Evolutionary conservation across 208 protist species (phyloP).

Genomic region (Trichomonas vaginalis): DNA sequence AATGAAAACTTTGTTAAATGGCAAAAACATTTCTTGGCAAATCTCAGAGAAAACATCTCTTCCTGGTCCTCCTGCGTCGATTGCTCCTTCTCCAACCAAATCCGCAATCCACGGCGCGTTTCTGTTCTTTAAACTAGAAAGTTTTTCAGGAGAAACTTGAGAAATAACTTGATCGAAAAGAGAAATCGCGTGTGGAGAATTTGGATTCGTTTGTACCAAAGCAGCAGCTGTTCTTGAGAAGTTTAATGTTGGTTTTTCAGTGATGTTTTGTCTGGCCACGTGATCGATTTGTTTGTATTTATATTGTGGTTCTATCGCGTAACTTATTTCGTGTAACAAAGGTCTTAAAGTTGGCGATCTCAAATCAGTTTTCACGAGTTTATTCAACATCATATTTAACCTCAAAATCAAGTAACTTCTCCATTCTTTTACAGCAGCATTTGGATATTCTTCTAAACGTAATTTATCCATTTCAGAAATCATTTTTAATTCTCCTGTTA

Average conservation of each 20-base stretch:
- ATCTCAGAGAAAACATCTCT: background rate
- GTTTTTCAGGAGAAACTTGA: background rate
- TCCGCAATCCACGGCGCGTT: background rate
- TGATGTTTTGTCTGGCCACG: background rate
- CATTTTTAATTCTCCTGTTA: background rate
- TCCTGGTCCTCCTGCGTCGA: background rate
- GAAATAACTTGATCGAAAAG: background rate
- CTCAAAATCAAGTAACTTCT: background rate
- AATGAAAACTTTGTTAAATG: background rate
- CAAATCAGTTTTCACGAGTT: background rate
- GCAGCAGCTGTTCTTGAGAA: background rate
- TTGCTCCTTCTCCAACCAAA: background rate
- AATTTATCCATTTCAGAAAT: background rate
- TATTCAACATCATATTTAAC: background rate
- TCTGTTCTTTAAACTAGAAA: background rate
- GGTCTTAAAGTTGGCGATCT: background rate
- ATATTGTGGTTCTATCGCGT: background rate
- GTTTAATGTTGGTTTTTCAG: background rate
- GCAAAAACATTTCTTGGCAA: background rate
- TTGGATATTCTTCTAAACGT: background rate
- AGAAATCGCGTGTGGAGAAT: background rate
- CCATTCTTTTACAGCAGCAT: background rate
- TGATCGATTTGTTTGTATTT: background rate
- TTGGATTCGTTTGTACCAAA: background rate
- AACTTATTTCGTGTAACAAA: background rate